A percentile compares a stretch with the other conserved stretches of the same genome.
Evolutionary conservation across 2,329 filamentous ascomycete species (phyloP).

Genomic region (Colletotrichum camelliae): DNA sequence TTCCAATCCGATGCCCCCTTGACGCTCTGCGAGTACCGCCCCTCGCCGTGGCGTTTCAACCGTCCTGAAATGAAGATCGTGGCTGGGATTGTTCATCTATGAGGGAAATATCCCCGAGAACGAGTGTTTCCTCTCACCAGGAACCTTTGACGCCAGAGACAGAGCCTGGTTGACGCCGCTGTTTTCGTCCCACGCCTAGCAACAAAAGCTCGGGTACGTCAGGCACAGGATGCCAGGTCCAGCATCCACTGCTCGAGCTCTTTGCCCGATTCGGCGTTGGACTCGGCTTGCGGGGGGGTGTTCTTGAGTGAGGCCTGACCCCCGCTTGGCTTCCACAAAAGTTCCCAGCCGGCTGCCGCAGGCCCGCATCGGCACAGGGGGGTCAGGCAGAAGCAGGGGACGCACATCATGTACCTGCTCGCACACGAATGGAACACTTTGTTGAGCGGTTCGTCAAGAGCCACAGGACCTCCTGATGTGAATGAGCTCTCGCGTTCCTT

Average conservation of each 20-base stretch:
- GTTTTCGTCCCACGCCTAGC: background rate
- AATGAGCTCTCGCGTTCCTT: background rate
- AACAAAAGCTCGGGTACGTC: background rate
- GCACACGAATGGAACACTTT: background rate
- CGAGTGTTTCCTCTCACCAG: background rate
- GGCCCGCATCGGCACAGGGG: conserved; percentile 22
- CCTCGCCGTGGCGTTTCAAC: conserved; percentile 1
- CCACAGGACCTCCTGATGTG: background rate
- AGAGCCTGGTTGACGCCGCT: background rate
- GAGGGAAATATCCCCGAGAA: conserved; percentile 6
- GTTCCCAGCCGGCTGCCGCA: conserved; percentile 21
- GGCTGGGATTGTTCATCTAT: background rate
- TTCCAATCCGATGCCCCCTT: background rate
- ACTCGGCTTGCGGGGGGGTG: conserved; percentile 4
- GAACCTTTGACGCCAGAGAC: background rate
- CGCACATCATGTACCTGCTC: background rate
- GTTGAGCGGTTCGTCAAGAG: background rate
- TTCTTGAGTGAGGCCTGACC: conserved; percentile 10
- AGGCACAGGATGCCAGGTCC: background rate
- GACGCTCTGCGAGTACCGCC: background rate
- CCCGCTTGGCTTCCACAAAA: conserved; percentile 22
- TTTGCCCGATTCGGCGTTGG: conserved; percentile 13
- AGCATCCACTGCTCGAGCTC: conserved; percentile 9
- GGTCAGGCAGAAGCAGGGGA: background rate
- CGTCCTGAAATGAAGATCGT: conserved; percentile 5